Conservation (phyloP, 345 rosid genomes). For the Heritiera fomes region DNA sequence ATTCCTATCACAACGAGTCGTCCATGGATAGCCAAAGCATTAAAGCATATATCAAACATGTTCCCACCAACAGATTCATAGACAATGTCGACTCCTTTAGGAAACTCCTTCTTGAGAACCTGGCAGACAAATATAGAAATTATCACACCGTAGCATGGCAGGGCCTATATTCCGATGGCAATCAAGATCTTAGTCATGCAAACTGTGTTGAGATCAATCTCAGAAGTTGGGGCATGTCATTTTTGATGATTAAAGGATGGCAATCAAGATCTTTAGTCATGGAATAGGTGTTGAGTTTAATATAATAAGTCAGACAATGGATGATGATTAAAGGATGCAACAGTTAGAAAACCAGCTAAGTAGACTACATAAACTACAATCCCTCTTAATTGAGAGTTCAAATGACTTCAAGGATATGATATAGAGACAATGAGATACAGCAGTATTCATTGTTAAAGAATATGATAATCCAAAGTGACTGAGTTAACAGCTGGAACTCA, state of each 20-base stretch:
- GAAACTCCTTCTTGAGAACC: conserved; percentile 82
- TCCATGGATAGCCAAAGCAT: conserved; percentile 82
- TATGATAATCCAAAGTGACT: not conserved
- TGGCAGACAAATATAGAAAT: conserved; percentile 26
- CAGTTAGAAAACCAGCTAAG: not conserved
- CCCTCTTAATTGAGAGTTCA: conserved; percentile 15
- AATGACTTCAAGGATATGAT: conserved; percentile 1
- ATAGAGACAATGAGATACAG: not conserved
- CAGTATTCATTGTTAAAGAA: not conserved
- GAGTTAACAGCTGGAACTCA: not conserved
- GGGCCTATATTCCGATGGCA: not conserved
- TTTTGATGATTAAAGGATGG: not conserved
- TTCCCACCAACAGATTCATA: conserved; percentile 97
- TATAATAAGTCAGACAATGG: not conserved
- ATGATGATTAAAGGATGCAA: not conserved
- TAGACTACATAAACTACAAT: not conserved
- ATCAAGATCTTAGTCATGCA: not conserved
- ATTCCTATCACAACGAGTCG: conserved; percentile 89
- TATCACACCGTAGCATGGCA: not conserved
- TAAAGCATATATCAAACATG: conserved; percentile 84
- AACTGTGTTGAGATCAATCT: not conserved
- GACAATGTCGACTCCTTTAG: conserved; percentile 78
- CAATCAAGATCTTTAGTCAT: not conserved
- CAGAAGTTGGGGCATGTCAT: not conserved
- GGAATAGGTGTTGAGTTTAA: not conserved